phyloP scores from a whole-genome alignment of 495 filamentous ascomycete genomes.

The Niebla homalea region DNA sequence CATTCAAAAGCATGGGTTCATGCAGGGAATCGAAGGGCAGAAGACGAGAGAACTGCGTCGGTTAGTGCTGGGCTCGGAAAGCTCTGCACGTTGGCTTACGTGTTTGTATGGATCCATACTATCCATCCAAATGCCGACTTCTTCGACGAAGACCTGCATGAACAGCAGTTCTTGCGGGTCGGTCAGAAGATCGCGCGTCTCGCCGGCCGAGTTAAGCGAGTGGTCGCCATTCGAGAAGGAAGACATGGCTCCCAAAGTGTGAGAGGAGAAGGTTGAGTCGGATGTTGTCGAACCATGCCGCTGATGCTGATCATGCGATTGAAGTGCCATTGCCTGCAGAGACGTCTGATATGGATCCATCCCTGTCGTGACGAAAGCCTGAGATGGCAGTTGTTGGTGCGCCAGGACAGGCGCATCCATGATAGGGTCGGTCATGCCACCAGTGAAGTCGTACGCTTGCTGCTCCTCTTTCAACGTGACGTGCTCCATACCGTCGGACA shows the following conservation, averaged over 20 bases:
- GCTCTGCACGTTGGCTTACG: conserved; percentile 28
- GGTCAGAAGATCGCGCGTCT: conserved; percentile 41
- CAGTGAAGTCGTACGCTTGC: conserved; percentile 26
- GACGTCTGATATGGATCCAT: conserved; percentile 21
- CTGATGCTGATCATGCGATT: conserved; percentile 17
- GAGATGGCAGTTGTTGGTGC: conserved; percentile 31
- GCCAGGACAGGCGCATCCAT: conserved; percentile 18
- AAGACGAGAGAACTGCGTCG: conserved; percentile 54
- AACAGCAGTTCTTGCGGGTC: conserved; percentile 65
- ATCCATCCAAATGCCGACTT: conserved; percentile 92
- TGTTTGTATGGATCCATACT: conserved; percentile 77
- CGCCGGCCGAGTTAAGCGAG: conserved; percentile 36
- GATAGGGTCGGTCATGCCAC: conserved; percentile 20
- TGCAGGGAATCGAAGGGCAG: conserved; percentile 69
- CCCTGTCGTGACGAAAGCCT: conserved; percentile 23
- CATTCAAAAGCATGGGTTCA: conserved; percentile 85
- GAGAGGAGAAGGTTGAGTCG: conserved; percentile 21
- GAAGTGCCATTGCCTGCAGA: conserved; percentile 17
- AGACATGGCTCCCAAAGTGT: conserved; percentile 14
- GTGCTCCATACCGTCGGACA: conserved; percentile 26
- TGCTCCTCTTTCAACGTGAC: conserved; percentile 23
- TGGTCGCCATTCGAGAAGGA: conserved; percentile 30
- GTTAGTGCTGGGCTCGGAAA: conserved; percentile 17
- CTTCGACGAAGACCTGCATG: conserved; percentile 84
- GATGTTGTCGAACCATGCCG: conserved; percentile 21